These are phyloP conservation scores for Colletotrichum siamense DNA, from an alignment of 2,329 filamentous ascomycete genomes.

Conservation along the genomic window DNA sequence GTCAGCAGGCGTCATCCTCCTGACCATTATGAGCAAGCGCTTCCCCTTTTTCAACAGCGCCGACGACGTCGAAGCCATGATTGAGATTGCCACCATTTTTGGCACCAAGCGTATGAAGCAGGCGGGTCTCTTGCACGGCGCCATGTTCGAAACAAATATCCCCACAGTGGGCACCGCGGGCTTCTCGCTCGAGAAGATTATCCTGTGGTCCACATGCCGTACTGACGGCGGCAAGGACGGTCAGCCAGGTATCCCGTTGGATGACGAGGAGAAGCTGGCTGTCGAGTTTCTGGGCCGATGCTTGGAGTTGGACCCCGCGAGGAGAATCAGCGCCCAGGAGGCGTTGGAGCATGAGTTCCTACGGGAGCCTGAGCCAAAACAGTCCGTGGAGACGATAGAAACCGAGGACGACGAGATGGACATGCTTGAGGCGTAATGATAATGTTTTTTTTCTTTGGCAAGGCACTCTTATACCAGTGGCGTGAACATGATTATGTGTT, in stretches of 20 bases:
- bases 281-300: conserved; percentile 75
- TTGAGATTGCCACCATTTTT: conserved; percentile 96
- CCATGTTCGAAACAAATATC: conserved; percentile 90
- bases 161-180: conserved; percentile 87
- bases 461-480: background rate
- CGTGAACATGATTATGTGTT: background rate
- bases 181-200: conserved; percentile 89
- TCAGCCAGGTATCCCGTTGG: conserved; percentile 55
- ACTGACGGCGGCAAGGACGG: conserved; percentile 61
- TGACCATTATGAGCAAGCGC: conserved; percentile 90
- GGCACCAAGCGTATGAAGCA: conserved; percentile 83
- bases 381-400: conserved; percentile 22
- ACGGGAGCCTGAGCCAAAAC: conserved; percentile 37
- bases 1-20: conserved; percentile 94
- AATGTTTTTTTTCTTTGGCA: background rate
- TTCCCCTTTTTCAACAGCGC: conserved; percentile 99
- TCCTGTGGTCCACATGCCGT: conserved; percentile 91
- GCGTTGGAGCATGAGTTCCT: conserved; percentile 78
- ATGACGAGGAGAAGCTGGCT: conserved; percentile 73
- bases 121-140: conserved; percentile 84
- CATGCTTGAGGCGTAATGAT: conserved; percentile 34
- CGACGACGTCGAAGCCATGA: conserved; percentile 97
- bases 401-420: conserved; percentile 62
- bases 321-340: conserved; percentile 76
- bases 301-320: conserved; percentile 77